Percentiles rank a stretch among this genome's conserved stretches.
phyloP scores from a whole-genome alignment of 1,284 basidiomycete species.

The Vanrija sp. region DNA sequence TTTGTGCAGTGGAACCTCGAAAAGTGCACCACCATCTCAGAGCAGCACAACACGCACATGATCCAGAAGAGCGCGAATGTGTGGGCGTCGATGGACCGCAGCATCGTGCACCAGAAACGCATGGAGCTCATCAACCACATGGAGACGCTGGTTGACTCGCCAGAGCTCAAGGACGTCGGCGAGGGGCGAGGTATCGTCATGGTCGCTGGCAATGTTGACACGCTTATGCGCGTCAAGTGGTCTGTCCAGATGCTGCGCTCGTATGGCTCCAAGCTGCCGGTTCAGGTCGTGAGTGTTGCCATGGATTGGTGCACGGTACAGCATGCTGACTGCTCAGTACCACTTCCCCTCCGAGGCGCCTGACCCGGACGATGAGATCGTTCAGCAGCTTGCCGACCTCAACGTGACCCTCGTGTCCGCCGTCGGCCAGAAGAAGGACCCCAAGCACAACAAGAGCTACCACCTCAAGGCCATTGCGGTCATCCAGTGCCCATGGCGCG shows the following conservation, averaged over 20 bases:
- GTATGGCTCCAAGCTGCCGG: slow-evolving; percentile 46
- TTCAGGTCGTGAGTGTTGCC: slow-evolving; percentile 40
- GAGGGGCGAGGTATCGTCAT: slow-evolving; percentile 51
- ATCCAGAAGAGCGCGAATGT: slow-evolving; percentile 39
- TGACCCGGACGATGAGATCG: slow-evolving; percentile 36
- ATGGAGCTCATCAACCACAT: slow-evolving; percentile 45
- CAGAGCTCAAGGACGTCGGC: slow-evolving; percentile 23
- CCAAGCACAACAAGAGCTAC: slow-evolving; percentile 46
- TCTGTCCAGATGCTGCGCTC: slow-evolving; percentile 46
- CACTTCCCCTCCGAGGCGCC: slow-evolving; percentile 51
- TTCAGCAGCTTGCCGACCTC: slow-evolving; percentile 38
- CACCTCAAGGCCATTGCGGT: slow-evolving; percentile 54
- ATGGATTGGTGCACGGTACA: slow-evolving; percentile 10
- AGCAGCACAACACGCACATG: slow-evolving; percentile 48
- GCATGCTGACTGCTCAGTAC: slow-evolving; percentile 27
- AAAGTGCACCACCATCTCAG: slow-evolving; percentile 39
- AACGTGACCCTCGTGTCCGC: slow-evolving; percentile 47
- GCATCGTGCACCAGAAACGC: slow-evolving; percentile 36
- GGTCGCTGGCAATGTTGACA: slow-evolving; percentile 54
- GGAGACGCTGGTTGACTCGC: slow-evolving; percentile 25
- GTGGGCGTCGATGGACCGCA: slow-evolving; percentile 46
- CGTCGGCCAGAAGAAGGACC: slow-evolving; percentile 39
- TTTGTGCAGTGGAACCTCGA: slow-evolving; percentile 48
- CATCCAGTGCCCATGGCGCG: slow-evolving; percentile 48
- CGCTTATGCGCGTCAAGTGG: slow-evolving; percentile 49